phyloP scores from a whole-genome alignment of 2,329 filamentous ascomycete species.

The Cytospora schulzeri region DNA sequence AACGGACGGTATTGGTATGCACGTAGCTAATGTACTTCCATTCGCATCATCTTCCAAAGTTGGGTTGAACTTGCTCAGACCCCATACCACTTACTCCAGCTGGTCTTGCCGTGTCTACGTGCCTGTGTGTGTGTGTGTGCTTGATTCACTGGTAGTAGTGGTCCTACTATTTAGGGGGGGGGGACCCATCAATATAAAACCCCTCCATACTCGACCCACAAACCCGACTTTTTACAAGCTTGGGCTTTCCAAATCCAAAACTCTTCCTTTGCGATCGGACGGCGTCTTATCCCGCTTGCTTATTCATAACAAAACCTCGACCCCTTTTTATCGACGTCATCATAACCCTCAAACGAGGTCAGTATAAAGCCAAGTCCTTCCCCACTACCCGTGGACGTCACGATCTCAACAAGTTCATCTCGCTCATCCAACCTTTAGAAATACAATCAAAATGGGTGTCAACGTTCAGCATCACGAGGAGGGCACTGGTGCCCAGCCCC shows the following conservation, averaged over 20 bases:
- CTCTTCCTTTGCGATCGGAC: conserved; percentile 9
- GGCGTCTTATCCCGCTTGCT: conserved; percentile 3
- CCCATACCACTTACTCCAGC: conserved; percentile 11
- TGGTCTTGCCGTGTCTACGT: conserved; percentile 5
- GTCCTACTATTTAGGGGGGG: conserved; percentile 1
- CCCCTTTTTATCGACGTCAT: conserved; percentile 16
- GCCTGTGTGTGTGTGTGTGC: not conserved
- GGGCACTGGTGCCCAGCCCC: conserved; percentile 66
- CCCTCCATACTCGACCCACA: conserved; percentile 25
- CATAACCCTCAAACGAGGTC: conserved; percentile 19
- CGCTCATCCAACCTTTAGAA: conserved; percentile 14
- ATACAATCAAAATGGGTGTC: conserved; percentile 65
- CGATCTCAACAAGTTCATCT: conserved; percentile 14
- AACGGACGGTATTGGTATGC: conserved; percentile 7
- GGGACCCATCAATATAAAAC: conserved; percentile 21
- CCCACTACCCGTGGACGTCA: conserved; percentile 1
- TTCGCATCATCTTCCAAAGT: conserved; percentile 12
- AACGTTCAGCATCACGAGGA: conserved; percentile 63
- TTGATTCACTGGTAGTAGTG: not conserved
- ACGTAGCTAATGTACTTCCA: not conserved
- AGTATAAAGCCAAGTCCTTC: conserved; percentile 18
- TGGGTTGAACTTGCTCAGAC: conserved; percentile 3
- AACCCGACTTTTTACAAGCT: conserved; percentile 11
- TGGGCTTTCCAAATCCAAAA: conserved; percentile 5
- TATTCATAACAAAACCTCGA: conserved; percentile 5